Conservation (phyloP, 768 basidiomycete genomes). For the Tulasnella sp. region DNA sequence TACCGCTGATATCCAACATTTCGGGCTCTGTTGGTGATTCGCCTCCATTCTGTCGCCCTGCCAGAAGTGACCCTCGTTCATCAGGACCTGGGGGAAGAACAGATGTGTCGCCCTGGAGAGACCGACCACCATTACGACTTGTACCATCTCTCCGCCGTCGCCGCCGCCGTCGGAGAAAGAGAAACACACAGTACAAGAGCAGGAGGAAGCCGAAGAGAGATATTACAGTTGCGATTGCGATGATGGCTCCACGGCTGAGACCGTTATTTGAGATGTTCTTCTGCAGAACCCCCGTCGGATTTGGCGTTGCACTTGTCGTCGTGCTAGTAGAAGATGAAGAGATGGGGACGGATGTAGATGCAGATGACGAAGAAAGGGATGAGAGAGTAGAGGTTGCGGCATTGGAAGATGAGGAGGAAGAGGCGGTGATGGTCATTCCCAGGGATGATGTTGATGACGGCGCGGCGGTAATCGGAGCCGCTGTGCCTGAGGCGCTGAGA, state of each 20-base stretch:
- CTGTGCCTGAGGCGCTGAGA: neutral
- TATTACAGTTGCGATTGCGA: neutral
- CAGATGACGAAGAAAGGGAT: neutral
- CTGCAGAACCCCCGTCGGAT: neutral
- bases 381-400: slow-evolving; percentile 1
- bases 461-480: neutral
- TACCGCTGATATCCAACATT: neutral
- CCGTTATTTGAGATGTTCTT: neutral
- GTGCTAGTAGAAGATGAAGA: neutral
- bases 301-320: neutral
- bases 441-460: neutral
- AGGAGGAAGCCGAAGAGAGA: neutral
- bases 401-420: neutral
- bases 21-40: slow-evolving; percentile 2
- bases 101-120: neutral
- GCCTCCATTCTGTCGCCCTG: neutral
- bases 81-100: neutral
- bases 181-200: neutral
- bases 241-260: slow-evolving; percentile 5
- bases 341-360: neutral
- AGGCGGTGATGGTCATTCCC: neutral
- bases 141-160: neutral
- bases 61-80: slow-evolving; percentile 4
- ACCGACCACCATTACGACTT: neutral
- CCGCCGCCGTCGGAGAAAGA: slow-evolving; percentile 2